These are phyloP conservation scores for Amanita polypyramis DNA, from an alignment of 768 basidiomycete genomes.

Conservation along the genomic window DNA sequence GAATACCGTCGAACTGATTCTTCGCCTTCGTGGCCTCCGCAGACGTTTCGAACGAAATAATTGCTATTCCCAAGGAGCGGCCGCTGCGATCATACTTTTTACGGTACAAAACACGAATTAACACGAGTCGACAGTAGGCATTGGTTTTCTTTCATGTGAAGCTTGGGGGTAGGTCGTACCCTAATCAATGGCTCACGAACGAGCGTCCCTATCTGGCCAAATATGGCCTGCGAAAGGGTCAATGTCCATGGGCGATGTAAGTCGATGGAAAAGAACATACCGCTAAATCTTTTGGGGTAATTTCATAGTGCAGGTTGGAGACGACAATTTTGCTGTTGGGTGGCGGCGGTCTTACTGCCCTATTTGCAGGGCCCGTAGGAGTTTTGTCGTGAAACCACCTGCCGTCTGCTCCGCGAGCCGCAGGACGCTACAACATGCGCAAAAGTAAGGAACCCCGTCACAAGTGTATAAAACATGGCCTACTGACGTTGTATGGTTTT, in stretches of 20 bases:
- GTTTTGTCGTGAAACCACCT: conserved; percentile 75
- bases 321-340: conserved; percentile 54
- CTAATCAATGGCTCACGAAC: conserved; percentile 88
- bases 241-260: neutral
- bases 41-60: conserved; percentile 68
- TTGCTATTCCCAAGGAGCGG: conserved; percentile 77
- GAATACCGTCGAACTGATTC: conserved; percentile 75
- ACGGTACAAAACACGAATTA: conserved; percentile 18
- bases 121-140: conserved; percentile 26
- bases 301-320: conserved; percentile 86
- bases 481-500: conserved; percentile 34
- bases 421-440: conserved; percentile 37
- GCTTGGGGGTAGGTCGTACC: conserved; percentile 73
- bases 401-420: conserved; percentile 41
- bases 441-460: neutral
- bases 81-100: conserved; percentile 93
- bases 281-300: conserved; percentile 79
- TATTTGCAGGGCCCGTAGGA: conserved; percentile 29
- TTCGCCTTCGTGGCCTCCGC: conserved; percentile 77
- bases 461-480: neutral
- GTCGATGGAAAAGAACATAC: conserved; percentile 33
- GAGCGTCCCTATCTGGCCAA: conserved; percentile 88
- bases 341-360: conserved; percentile 17
- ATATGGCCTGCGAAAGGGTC: conserved; percentile 51
- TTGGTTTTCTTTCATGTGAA: conserved; percentile 54